Evolutionary conservation across 495 filamentous ascomycete genomes (phyloP), one percentile per base, ranked within the genome.

Genomic region (Tuber umbilicatum): DNA sequence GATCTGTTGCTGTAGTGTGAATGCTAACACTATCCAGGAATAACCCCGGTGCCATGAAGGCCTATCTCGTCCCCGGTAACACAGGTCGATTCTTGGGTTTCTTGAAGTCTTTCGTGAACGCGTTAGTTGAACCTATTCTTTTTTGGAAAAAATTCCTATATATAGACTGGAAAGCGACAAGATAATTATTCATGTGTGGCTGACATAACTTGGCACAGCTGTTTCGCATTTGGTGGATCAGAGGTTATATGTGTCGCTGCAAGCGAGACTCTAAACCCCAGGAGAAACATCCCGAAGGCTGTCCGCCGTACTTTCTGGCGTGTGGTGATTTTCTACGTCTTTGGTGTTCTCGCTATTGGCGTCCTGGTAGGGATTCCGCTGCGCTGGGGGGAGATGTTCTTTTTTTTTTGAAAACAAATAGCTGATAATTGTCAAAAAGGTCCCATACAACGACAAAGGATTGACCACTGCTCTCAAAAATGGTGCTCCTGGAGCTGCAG

Each of bases 221-320:
- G 84, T 39, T 88, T 88, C 71, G 85, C 88, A 47, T 89, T 89
- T 78, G 86, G 87, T 68, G 88, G 88, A 39, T 87, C 86, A 0
- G 88, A 89, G 76, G 82, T 88, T 68, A 87, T 89, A 42, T 88
- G 87, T 79, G 87, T 93, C 76, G 91, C 91, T 9, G 90, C 91
- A 2, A 90, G 89, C 69, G 91, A 94, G 84, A 92, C 91, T 9
- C 86, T 89, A 72, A 91, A 93, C 72, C 87, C 87, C 1, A 75
- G 86, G 7, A 80, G 83, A 19, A 86, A 87, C 69, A 84, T 89
- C 41, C 87, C 87, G 14, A 86, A 84, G 12, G 87, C 87, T 14
- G 86, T 85, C 23, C 82, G 85, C 35, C 83, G 87, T 35, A 85
- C 86, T 39, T 86, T 89, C 78, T 83, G 85, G 74, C 85, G 87